phyloP scores from a whole-genome alignment of 2,329 filamentous ascomycete species.

The Aspergillus sp. region DNA sequence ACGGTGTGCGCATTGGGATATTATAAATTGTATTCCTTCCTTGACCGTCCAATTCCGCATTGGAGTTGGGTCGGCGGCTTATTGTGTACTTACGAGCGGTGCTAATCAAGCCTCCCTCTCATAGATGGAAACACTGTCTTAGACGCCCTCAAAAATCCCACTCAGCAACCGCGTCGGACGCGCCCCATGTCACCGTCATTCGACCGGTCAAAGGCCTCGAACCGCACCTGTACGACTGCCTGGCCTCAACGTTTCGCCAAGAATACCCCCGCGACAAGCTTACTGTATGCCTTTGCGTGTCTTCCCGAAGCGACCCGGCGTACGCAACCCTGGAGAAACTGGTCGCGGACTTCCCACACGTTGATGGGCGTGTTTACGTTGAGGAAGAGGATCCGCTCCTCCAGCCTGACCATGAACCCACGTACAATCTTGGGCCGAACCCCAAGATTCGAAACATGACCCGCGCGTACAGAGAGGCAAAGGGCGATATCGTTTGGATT shows the following conservation, averaged over 20 bases:
- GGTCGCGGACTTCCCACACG: slow-evolving; percentile 68
- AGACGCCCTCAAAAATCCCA: slow-evolving; percentile 44
- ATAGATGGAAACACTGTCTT: slow-evolving; percentile 57
- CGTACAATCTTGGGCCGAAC: slow-evolving; percentile 76
- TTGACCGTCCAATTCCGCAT: background rate
- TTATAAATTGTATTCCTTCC: slow-evolving; percentile 53
- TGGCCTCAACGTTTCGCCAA: slow-evolving; percentile 81
- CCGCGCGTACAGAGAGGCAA: slow-evolving; percentile 83
- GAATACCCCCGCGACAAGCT: slow-evolving; percentile 75
- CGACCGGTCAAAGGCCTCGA: slow-evolving; percentile 92
- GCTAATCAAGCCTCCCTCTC: slow-evolving; percentile 13
- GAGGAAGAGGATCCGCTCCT: slow-evolving; percentile 79
- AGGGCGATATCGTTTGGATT: slow-evolving; percentile 88
- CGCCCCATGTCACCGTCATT: slow-evolving; percentile 85
- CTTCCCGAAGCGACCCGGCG: slow-evolving; percentile 72
- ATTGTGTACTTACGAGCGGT: background rate
- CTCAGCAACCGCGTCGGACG: slow-evolving; percentile 43
- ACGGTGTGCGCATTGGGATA: slow-evolving; percentile 60
- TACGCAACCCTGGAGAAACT: slow-evolving; percentile 71
- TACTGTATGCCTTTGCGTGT: slow-evolving; percentile 79
- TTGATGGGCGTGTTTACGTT: slow-evolving; percentile 72
- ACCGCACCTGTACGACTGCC: slow-evolving; percentile 85
- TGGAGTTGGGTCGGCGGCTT: background rate
- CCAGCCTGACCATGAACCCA: slow-evolving; percentile 50
- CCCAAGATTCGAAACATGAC: slow-evolving; percentile 99